Evolutionary conservation across 257 asterid genomes (phyloP), one percentile per base, ranked within the genome.

Genomic region (Gentiana dahurica): DNA sequence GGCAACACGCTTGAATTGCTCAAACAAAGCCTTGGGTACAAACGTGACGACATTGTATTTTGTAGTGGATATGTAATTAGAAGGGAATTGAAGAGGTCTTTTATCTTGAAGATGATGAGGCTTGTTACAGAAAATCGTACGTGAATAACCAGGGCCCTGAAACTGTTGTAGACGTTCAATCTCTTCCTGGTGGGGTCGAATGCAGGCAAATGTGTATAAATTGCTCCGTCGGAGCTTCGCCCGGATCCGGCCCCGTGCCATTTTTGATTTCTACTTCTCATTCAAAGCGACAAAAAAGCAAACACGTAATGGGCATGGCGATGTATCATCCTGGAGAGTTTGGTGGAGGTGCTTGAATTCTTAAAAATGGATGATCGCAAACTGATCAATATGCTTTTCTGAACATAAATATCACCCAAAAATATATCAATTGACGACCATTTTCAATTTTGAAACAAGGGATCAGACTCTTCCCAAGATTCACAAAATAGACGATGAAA

Each of bases 1-100:
- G 9, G 89, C 94, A 5, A 81, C 94, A 34, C 94, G 60, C 1
- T 80, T 75, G 49, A 84, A 84, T 49, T 84, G 94, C 77, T 84
- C 94, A 15, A 78, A 84, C 36, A 84, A 65, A 0, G 84, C 86
- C 37, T 65, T 71, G 0, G 89, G 94, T 10, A 84, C 67, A 37
- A 84, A 80, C 2, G 86, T 81, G 3, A 68, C 12, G 12, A 74
- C 59, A 61, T 70, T 84, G 69, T 76, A 84, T 78, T 81, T 80
- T 0, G 89, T 76, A 0, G 89, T 84, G 8, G 89, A 78, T 2
- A 78, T 81, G 12, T 84, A 81, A 69, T 84, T 84, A 34, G 53
- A 46, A 0, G 79, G 76, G 53, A 80, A 81, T 61, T 68, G 72
- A 5, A 65, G 53, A 3, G 84, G 86, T 53, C 71, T 74, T 61